Conservation (phyloP, 345 rosid genomes). For the Anastatica hierochuntica region DNA sequence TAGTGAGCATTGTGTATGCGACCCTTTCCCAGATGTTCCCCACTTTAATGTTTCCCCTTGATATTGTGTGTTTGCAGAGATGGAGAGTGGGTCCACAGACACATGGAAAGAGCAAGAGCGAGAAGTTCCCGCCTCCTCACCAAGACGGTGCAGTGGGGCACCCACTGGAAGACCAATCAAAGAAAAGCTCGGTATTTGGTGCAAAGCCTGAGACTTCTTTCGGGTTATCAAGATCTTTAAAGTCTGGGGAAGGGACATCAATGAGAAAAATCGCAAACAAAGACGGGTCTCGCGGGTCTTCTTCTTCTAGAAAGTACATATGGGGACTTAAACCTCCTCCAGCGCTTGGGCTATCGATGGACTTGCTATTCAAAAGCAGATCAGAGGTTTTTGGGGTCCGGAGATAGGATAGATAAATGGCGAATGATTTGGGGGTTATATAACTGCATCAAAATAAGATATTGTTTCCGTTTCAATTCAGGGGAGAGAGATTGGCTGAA, state of each 20-base stretch:
- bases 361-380: slow-evolving; percentile 46
- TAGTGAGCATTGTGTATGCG: no score
- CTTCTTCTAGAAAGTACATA: slow-evolving; percentile 40
- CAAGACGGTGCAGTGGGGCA: slow-evolving; percentile 77
- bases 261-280: slow-evolving; percentile 33
- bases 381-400: slow-evolving; percentile 41
- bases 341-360: slow-evolving; percentile 39
- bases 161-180: slow-evolving; percentile 27
- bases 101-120: slow-evolving; percentile 77
- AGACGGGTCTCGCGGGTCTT: slow-evolving; percentile 34
- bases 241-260: slow-evolving; percentile 33
- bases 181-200: slow-evolving; percentile 37
- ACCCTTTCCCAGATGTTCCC: no score
- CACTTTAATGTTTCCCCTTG: no score
- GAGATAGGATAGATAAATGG: slow-evolving; percentile 26
- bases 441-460: slow-evolving; percentile 15
- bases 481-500: slow-evolving; percentile 6
- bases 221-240: slow-evolving; percentile 31
- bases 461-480: neutral
- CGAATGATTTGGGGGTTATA: neutral
- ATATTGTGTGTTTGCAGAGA: slow-evolving; percentile 31
- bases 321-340: slow-evolving; percentile 48
- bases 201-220: slow-evolving; percentile 31
- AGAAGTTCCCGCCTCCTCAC: slow-evolving; percentile 95
- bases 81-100: slow-evolving; percentile 43